Evolutionary conservation across 805 yeast genomes (phyloP).

Genomic region (Myxozyma udenii): DNA sequence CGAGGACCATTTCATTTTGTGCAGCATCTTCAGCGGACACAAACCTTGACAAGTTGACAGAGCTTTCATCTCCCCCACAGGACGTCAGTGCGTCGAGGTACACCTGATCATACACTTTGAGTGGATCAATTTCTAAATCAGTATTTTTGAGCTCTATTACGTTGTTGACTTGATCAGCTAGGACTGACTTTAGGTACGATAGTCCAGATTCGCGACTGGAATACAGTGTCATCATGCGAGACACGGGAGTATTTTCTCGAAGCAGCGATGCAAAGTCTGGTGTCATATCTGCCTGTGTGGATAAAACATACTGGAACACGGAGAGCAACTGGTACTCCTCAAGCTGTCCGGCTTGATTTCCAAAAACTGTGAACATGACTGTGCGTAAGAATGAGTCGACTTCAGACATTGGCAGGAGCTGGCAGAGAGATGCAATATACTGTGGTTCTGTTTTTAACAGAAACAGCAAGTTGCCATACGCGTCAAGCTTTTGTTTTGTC

Average conservation of each 20-base stretch:
- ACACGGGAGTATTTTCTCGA: constrained; percentile 43
- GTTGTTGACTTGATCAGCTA: constrained; percentile 33
- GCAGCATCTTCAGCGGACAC: constrained; percentile 37
- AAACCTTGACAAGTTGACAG: constrained; percentile 16
- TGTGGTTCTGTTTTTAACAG: constrained; percentile 41
- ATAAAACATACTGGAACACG: constrained; percentile 42
- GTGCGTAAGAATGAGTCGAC: constrained; percentile 42
- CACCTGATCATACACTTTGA: constrained; percentile 37
- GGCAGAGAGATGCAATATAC: constrained; percentile 39
- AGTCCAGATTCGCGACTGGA: constrained; percentile 44
- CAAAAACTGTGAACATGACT: constrained; percentile 43
- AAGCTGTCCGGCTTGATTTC: constrained; percentile 44
- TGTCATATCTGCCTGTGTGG: constrained; percentile 40
- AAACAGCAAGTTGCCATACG: constrained; percentile 39
- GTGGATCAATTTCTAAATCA: constrained; percentile 39
- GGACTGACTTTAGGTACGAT: constrained; percentile 38
- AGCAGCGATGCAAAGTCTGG: constrained; percentile 39
- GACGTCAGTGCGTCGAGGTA: not conserved
- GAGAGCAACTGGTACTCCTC: constrained; percentile 41
- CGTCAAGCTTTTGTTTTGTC: constrained; percentile 35
- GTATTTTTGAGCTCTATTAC: constrained; percentile 34
- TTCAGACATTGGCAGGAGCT: constrained; percentile 38
- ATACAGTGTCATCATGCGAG: constrained; percentile 43
- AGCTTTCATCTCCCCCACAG: constrained; percentile 13
- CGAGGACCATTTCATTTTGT: constrained; percentile 35